A percentile compares a stretch with the other conserved stretches of the same genome.
phyloP scores from a whole-genome alignment of 2,329 filamentous ascomycete genomes.

The Trichoderma citrinoviride region DNA sequence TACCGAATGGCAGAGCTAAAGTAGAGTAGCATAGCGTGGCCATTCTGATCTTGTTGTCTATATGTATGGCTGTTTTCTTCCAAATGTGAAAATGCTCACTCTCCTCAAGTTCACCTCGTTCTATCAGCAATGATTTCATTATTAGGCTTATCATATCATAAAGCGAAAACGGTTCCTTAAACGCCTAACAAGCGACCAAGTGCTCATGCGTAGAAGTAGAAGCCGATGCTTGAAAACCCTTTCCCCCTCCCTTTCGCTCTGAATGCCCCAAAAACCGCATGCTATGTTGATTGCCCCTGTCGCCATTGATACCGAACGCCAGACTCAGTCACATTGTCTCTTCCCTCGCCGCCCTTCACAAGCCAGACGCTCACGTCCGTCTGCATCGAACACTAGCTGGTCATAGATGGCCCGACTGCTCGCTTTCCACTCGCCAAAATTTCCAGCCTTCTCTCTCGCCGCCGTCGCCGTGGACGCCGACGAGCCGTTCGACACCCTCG shows the following conservation, averaged over 20 bases:
- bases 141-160: neutral
- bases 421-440: slow-evolving; percentile 70
- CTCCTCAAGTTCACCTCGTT: no score
- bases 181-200: slow-evolving; percentile 14
- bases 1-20: slow-evolving; percentile 43
- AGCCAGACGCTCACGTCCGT: neutral
- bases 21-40: neutral
- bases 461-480: slow-evolving; percentile 69
- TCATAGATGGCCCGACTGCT: slow-evolving; percentile 23
- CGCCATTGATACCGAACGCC: slow-evolving; percentile 2
- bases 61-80: neutral
- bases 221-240: neutral
- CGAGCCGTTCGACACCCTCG: slow-evolving; percentile 81
- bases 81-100: neutral
- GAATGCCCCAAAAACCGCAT: neutral
- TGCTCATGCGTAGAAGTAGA: slow-evolving; percentile 10
- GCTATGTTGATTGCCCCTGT: neutral
- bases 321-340: neutral
- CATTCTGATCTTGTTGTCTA: neutral
- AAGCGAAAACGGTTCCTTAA: slow-evolving; percentile 8
- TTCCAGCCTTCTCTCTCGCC: slow-evolving; percentile 80
- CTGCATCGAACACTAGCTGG: neutral
- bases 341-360: neutral
- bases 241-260: neutral
- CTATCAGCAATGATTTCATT: slow-evolving; percentile 4